Percentiles rank a stretch among this genome's conserved stretches.
Conservation (phyloP, 2,329 filamentous ascomycete genomes). For the Aspergillus alliaceus region DNA sequence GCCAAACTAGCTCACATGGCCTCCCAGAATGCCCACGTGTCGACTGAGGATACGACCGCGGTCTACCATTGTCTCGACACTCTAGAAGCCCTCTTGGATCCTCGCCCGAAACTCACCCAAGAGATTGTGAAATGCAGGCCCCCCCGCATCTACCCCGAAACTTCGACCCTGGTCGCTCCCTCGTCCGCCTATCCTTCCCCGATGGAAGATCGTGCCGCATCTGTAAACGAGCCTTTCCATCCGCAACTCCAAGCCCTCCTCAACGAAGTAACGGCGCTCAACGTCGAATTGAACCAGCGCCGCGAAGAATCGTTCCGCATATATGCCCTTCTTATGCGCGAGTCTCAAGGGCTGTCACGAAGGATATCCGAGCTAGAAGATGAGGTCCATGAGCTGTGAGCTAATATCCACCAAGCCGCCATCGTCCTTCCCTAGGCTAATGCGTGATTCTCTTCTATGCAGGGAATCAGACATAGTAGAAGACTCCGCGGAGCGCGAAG, state of each 20-base stretch:
- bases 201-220: not conserved
- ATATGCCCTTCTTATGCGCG: conserved; percentile 59
- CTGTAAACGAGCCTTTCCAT: conserved; percentile 9
- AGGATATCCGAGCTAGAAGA: conserved; percentile 62
- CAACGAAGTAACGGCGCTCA: conserved; percentile 25
- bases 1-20: conserved; percentile 32
- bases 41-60: conserved; percentile 27
- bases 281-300: conserved; percentile 25
- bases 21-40: conserved; percentile 24
- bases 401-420: not conserved
- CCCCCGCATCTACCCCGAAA: conserved; percentile 5
- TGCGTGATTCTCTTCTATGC: not conserved
- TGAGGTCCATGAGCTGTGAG: conserved; percentile 59
- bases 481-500: conserved; percentile 35
- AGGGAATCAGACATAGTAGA: conserved; percentile 34
- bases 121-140: conserved; percentile 21
- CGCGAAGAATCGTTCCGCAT: conserved; percentile 54
- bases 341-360: conserved; percentile 58
- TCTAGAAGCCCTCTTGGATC: conserved; percentile 35
- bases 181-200: not conserved
- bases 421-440: not conserved
- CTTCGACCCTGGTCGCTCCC: not conserved
- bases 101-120: conserved; percentile 18
- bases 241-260: conserved; percentile 25
- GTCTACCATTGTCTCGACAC: conserved; percentile 39